These are phyloP conservation scores for Thelonectria discophora DNA, from an alignment of 2,329 filamentous ascomycete genomes.

Conservation along the genomic window DNA sequence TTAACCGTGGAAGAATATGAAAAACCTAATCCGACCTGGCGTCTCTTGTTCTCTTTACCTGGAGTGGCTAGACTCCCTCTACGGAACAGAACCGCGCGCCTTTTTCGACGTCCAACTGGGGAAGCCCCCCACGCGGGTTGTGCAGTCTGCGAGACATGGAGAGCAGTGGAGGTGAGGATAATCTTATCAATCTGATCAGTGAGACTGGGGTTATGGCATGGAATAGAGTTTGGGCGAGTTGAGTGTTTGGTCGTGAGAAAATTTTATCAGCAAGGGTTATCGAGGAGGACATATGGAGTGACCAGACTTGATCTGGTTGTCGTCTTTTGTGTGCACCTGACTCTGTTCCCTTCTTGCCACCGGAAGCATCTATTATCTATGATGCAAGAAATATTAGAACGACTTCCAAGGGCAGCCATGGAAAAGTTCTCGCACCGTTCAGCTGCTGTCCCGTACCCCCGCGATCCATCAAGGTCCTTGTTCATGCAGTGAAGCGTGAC, in stretches of 20 bases:
- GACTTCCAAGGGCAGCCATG: no score
- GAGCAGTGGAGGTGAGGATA: not conserved
- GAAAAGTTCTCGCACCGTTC: no score
- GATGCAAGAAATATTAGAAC: no score
- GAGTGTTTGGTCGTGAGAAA: not conserved
- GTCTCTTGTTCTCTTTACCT: not conserved
- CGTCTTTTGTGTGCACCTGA: no score
- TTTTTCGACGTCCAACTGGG: not conserved
- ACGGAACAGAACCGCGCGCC: not conserved
- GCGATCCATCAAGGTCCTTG: no score
- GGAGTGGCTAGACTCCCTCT: not conserved
- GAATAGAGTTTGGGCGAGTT: not conserved
- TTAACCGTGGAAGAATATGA: no score
- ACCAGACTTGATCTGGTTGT: not conserved
- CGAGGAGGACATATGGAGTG: not conserved
- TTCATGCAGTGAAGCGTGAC: no score
- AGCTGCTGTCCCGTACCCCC: no score
- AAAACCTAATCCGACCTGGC: not conserved
- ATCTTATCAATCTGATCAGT: slow-evolving; percentile 13
- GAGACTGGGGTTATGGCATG: not conserved
- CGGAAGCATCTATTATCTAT: no score
- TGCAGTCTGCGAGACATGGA: no score
- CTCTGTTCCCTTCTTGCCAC: no score
- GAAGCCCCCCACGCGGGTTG: no score
- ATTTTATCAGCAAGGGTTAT: not conserved